Evolutionary conservation across 1,139 yeast species (phyloP).

Genomic region (Pichia terricola): DNA sequence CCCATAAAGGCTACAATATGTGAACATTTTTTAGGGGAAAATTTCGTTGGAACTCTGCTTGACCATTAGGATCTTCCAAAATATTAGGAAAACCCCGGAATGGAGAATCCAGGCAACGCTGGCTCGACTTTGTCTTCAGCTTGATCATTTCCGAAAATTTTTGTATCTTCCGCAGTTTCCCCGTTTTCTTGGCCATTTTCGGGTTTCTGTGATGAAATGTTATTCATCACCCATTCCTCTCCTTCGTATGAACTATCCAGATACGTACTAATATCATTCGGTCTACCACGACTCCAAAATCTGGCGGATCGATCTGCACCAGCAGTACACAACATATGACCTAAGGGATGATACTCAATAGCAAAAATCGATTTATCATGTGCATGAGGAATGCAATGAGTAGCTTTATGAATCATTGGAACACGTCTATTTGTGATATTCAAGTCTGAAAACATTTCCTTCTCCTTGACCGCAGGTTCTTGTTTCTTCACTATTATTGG

Average conservation of each 20-base stretch:
- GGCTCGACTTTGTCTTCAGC: too few species aligned
- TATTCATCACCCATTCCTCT: neutral
- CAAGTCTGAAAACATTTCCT: neutral
- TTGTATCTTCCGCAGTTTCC: too few species aligned
- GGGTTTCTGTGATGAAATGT: too few species aligned
- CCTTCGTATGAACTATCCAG: conserved; percentile 59
- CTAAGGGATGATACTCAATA: conserved; percentile 86
- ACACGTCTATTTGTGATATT: conserved; percentile 3
- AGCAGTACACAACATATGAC: conserved; percentile 85
- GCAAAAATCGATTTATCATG: conserved; percentile 92
- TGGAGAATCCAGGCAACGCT: too few species aligned
- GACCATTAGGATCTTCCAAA: too few species aligned
- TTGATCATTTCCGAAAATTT: too few species aligned
- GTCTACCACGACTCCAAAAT: conserved; percentile 91
- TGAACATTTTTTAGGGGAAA: too few species aligned
- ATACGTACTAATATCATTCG: conserved; percentile 77
- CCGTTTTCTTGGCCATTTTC: too few species aligned
- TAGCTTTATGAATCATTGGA: conserved; percentile 33
- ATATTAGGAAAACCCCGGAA: too few species aligned
- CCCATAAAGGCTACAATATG: too few species aligned
- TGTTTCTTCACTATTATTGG: neutral
- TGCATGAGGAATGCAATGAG: conserved; percentile 74
- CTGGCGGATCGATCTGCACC: conserved; percentile 92
- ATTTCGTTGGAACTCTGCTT: too few species aligned
- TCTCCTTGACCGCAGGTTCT: neutral